Evolutionary conservation across 2,329 filamentous ascomycete species (phyloP).

Genomic region (Aureobasidium sp.): DNA sequence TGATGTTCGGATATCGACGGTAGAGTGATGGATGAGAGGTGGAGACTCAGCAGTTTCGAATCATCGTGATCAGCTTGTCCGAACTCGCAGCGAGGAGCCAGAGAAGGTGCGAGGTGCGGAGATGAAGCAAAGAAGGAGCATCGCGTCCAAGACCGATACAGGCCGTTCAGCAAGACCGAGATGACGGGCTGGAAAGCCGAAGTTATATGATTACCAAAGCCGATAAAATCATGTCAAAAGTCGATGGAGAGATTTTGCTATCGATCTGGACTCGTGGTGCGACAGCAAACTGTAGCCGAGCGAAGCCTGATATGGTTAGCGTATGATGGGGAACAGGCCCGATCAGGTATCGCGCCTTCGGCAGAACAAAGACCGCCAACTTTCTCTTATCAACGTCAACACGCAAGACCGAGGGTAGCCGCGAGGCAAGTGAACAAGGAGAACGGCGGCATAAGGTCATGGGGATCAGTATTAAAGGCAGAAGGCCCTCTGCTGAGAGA

Average conservation of each 20-base stretch:
- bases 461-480: constrained; percentile 8
- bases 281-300: constrained; percentile 1
- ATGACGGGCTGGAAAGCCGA: constrained; percentile 6
- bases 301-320: neutral
- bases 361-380: neutral
- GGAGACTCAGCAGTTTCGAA: constrained; percentile 2
- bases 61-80: neutral
- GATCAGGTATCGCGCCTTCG: neutral
- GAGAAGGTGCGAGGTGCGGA: neutral
- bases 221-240: neutral
- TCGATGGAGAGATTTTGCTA: neutral
- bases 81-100: neutral
- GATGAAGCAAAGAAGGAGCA: neutral
- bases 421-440: constrained; percentile 1
- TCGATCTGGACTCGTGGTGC: neutral
- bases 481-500: neutral
- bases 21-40: neutral
- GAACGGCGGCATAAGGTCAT: neutral
- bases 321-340: neutral
- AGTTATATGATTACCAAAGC: neutral
- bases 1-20: neutral
- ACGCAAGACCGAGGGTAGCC: constrained; percentile 10
- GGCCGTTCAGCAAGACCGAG: constrained; percentile 8
- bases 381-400: constrained; percentile 11
- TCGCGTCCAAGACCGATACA: constrained; percentile 3